Evolutionary conservation across 345 rosid genomes (phyloP), one percentile per base, ranked within the genome.

Genomic region (Eucalyptus urophylla): DNA sequence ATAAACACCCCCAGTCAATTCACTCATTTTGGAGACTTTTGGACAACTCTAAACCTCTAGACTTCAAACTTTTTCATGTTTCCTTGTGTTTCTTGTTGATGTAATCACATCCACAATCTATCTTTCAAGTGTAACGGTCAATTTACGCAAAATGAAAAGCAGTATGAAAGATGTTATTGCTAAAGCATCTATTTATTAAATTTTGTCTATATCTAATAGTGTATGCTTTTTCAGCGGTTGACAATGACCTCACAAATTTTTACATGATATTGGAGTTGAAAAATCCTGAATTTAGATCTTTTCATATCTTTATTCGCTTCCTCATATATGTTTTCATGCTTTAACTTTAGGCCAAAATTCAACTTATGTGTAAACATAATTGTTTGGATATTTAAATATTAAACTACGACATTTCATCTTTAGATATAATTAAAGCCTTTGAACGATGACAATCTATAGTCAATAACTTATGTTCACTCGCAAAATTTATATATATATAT

Each of bases 191-290:
- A 69, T 31, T 16, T 31, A 33, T 69, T 33, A 69, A 33, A 69
- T 10, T 31, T 17, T 69, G 7, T 14, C 22, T 31, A 31, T 17
- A 67, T 15, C 80, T 15, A 31, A 8, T 67, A 16, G 21, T 5
- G 1, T 31, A 8, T 16, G 12, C 9, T 33, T 31, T 33, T 69
- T 69, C 4, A 16, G 0, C 1, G 0, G 4, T 69, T 33, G 25
- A 1, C 21, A 33, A 33, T 33, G 44, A 9, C 10, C 6, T 2
- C 13, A 17, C 6, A 33, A 69, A 17, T 31, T 33, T 31, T 5
- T 1, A 33, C 21, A 69, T 33, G 7, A 17, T 69, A 69, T 33
- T 17, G 2, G 5, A 69, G 12, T 6, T 17, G 7, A 33, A 69
- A 69, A 69, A 33, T 69, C 24, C 12, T 1, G 4, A 33, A 11